Evolutionary conservation across 148 eudicot genomes (phyloP).

Genomic region (Polygonum maritimum): DNA sequence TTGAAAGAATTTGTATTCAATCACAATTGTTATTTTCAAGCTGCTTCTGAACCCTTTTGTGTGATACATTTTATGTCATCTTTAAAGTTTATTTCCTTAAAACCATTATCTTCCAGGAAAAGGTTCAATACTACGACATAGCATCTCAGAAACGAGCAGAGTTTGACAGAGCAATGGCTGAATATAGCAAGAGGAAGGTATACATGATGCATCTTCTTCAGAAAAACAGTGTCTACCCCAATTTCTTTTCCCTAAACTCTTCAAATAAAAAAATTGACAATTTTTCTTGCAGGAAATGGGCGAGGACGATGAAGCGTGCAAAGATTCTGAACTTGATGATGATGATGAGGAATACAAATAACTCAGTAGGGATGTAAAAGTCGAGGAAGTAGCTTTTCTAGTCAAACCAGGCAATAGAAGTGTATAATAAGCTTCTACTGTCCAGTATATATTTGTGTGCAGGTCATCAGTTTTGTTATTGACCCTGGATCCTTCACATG

Average conservation of each 20-base stretch:
- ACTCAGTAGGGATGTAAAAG: slow-evolving; percentile 10
- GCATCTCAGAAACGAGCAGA: slow-evolving; percentile 81
- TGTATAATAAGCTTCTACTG: neutral
- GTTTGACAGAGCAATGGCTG: slow-evolving; percentile 61
- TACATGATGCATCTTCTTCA: neutral
- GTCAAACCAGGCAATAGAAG: neutral
- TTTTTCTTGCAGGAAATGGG: slow-evolving; percentile 46
- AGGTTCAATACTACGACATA: slow-evolving; percentile 84
- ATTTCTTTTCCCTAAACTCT: neutral
- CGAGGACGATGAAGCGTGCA: slow-evolving; percentile 33
- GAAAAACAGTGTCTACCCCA: neutral
- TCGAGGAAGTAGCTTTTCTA: slow-evolving; percentile 5
- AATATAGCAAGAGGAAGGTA: slow-evolving; percentile 64
- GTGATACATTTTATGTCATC: neutral
- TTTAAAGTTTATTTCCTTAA: neutral
- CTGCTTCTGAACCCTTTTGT: neutral
- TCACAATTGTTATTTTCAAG: neutral
- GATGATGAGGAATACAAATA: slow-evolving; percentile 44
- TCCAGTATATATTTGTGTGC: neutral
- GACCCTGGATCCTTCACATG: neutral
- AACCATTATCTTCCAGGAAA: slow-evolving; percentile 33
- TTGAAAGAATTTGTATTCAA: neutral
- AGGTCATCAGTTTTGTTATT: neutral
- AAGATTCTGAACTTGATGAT: slow-evolving; percentile 22
- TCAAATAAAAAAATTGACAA: neutral